Base-by-base conservation (phyloP, 495 filamentous ascomycete genomes). In the Hyaloscypha variabilis region DNA sequence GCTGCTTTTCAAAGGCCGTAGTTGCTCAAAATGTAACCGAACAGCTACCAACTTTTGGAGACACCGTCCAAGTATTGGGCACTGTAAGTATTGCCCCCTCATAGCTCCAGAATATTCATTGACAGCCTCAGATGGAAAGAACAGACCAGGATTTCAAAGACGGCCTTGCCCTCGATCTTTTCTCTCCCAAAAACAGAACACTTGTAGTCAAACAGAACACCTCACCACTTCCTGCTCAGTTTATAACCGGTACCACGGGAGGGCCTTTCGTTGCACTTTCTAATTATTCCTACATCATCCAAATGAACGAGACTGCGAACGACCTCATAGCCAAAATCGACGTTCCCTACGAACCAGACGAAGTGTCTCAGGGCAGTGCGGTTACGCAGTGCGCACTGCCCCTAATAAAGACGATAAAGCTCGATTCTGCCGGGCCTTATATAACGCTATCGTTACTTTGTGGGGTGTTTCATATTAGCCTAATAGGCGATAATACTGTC, bases 271-370 rank as follows among this genome's bases (percentile, higher is more conserved):
- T 66, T 19, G 63, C 63, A 13, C 53, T 69, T 8, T 59, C 36
- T n/a, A 66, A 53, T 21, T 69, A 66, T 26, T 66, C 63, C 31
- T 69, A 69, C 58, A 55, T 69, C 31, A 69, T 69, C 21, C 30
- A 49, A 42, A 66, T 63, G 39, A 69, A 63, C 49, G 67, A 69
- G n/a, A 66, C 63, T 11, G 67, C 67, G 3, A 62, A 66, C 19
- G 63, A 69, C 52, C 60, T 69, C 13, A 69, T 69, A 23, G 67
- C 67, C 29, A 69, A 69, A 50, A 66, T 69, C 46, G 67, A 69
- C 42, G 39, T 69, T n/a, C 67, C 67, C 5, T 65, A 69, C 55
- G 67, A 69, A 31, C 52, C n/a, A n/a, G n/a, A n/a, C n/a, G n/a
- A n/a, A n/a, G n/a, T n/a, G n/a, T n/a, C n/a, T n/a, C n/a, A n/a